phyloP scores from a whole-genome alignment of 768 basidiomycete species.

The Boletus tomentosulus region DNA sequence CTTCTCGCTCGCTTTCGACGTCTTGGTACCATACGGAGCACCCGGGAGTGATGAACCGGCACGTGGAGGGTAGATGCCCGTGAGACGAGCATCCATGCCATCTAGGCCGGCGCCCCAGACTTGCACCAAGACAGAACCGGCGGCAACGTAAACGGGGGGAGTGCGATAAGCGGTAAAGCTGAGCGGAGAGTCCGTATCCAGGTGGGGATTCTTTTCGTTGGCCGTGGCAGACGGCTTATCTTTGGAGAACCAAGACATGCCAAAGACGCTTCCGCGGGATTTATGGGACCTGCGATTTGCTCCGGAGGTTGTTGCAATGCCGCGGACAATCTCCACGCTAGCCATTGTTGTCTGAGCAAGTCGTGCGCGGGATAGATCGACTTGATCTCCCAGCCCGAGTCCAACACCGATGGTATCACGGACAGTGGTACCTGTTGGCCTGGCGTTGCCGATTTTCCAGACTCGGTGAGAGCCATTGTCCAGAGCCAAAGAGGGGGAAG shows the following conservation, averaged over 20 bases:
- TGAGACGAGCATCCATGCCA: constrained; percentile 62
- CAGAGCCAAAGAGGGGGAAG: constrained; percentile 18
- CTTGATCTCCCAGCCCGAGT: constrained; percentile 39
- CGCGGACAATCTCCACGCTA: constrained; percentile 72
- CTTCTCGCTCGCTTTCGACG: constrained; percentile 20
- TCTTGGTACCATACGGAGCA: constrained; percentile 21
- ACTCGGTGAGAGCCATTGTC: constrained; percentile 12
- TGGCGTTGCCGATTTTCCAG: constrained; percentile 23
- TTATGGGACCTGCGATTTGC: constrained; percentile 14
- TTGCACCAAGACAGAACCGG: constrained; percentile 72
- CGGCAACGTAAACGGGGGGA: constrained; percentile 71
- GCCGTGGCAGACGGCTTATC: constrained; percentile 12
- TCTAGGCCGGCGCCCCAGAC: constrained; percentile 90
- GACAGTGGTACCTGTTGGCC: constrained; percentile 9
- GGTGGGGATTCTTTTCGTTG: constrained; percentile 7
- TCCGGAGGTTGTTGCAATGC: constrained; percentile 34
- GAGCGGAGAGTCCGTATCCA: constrained; percentile 34
- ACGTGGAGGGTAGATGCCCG: constrained; percentile 39
- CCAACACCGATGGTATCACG: constrained; percentile 24
- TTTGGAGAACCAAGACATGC: constrained; percentile 30
- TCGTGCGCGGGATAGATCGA: constrained; percentile 74
- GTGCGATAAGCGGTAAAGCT: constrained; percentile 67
- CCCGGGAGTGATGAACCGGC: constrained; percentile 9
- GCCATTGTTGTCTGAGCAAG: constrained; percentile 88
- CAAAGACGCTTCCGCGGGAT: constrained; percentile 23